Percentiles rank a stretch among this genome's conserved stretches.
These are phyloP conservation scores for Tolypocladium nubicola DNA, from an alignment of 2,329 filamentous ascomycete species.

Conservation along the genomic window DNA sequence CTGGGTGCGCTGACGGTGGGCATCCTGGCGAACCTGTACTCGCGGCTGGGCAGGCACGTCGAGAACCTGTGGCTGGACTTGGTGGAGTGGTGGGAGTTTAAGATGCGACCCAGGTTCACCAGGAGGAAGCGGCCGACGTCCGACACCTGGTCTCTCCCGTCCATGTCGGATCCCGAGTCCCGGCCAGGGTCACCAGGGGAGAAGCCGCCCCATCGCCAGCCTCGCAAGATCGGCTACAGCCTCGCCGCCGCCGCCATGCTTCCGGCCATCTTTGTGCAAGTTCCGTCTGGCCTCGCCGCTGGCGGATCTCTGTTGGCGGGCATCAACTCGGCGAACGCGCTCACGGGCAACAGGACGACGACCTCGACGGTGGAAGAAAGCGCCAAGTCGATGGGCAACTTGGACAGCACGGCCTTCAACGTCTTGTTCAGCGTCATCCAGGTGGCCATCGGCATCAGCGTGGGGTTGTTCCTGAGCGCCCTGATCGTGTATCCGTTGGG, in stretches of 20 bases:
- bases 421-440: constrained; percentile 49
- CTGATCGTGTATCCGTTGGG: constrained; percentile 45
- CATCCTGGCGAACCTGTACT: constrained; percentile 69
- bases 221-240: constrained; percentile 53
- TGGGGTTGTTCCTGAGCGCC: constrained; percentile 46
- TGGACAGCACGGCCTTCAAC: constrained; percentile 38
- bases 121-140: constrained; percentile 16
- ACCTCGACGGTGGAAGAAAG: neutral
- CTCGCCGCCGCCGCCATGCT: constrained; percentile 78
- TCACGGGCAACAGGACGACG: constrained; percentile 32
- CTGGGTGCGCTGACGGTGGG: constrained; percentile 69
- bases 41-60: constrained; percentile 49
- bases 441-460: constrained; percentile 51
- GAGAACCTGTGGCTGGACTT: constrained; percentile 44
- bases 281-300: constrained; percentile 51
- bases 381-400: constrained; percentile 11
- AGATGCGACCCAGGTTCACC: constrained; percentile 25
- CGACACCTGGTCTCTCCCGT: constrained; percentile 20
- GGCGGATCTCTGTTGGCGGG: constrained; percentile 49
- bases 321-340: constrained; percentile 43
- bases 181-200: constrained; percentile 11
- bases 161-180: constrained; percentile 21
- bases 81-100: constrained; percentile 37
- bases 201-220: constrained; percentile 15
- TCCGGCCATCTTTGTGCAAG: constrained; percentile 71